A percentile compares a stretch with the other conserved stretches of the same genome.
phyloP scores from a whole-genome alignment of 129 eudicot genomes.

The Deinandra increscens region DNA sequence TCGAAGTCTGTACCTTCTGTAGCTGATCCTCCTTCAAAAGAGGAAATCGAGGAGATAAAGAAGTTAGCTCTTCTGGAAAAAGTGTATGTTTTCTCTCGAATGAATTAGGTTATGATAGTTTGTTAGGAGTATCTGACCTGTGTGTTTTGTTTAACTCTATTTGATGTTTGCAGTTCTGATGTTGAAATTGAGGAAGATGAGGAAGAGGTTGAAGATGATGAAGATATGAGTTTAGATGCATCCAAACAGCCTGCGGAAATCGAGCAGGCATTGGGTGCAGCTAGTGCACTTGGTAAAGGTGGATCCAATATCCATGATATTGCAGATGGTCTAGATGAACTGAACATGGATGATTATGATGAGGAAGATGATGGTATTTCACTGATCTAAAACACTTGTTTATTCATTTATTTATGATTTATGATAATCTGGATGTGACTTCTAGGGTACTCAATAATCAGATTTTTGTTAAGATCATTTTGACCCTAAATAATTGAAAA shows the following conservation, averaged over 20 bases:
- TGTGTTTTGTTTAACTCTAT: neutral
- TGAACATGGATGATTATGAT: constrained; percentile 86
- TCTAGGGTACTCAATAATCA: neutral
- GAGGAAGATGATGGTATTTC: constrained; percentile 87
- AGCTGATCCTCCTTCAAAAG: constrained; percentile 92
- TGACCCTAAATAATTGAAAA: neutral
- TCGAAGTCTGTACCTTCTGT: constrained; percentile 61
- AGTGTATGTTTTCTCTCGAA: constrained; percentile 24
- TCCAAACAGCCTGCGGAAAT: constrained; percentile 53
- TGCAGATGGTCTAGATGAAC: constrained; percentile 62
- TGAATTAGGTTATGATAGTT: neutral
- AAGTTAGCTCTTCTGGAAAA: constrained; percentile 43
- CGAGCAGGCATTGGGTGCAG: constrained; percentile 77
- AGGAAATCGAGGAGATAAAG: constrained; percentile 72
- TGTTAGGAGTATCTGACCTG: constrained; percentile 1
- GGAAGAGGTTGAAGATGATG: neutral
- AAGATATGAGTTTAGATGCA: constrained; percentile 53
- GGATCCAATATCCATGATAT: constrained; percentile 45
- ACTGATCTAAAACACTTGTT: neutral
- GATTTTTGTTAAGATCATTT: neutral
- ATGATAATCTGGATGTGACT: neutral
- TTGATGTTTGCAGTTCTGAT: constrained; percentile 44
- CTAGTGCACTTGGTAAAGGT: constrained; percentile 71
- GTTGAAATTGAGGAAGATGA: constrained; percentile 54
- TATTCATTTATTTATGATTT: neutral